A percentile compares a stretch with the other conserved stretches of the same genome.
phyloP scores from a whole-genome alignment of 441 rosid genomes.

The Populus hybrid region DNA sequence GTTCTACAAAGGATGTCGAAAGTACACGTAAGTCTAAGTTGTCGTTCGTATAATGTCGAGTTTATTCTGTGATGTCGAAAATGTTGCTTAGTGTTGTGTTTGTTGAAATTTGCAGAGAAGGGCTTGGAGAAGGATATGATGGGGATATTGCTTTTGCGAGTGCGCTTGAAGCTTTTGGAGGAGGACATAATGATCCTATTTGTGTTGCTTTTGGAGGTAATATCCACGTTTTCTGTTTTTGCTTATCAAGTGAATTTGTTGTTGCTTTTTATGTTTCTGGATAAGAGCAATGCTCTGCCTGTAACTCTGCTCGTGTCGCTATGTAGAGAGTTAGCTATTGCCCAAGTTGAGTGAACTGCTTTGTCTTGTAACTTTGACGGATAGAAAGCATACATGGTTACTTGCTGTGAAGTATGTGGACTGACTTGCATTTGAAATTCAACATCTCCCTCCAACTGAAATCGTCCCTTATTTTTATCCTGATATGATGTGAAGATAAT shows the following conservation, averaged over 20 bases:
- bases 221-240: not conserved
- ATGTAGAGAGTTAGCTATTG: not conserved
- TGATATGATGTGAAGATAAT: not conserved
- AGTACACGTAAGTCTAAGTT: constrained; percentile 70
- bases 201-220: constrained; percentile 98
- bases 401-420: not conserved
- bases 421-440: not conserved
- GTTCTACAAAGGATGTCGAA: constrained; percentile 92
- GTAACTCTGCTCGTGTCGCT: not conserved
- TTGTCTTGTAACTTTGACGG: not conserved
- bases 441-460: not conserved
- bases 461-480: not conserved
- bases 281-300: not conserved
- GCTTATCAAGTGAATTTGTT: not conserved
- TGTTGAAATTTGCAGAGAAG: constrained; percentile 60
- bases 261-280: not conserved
- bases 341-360: not conserved
- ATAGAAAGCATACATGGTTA: not conserved
- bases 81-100: not conserved
- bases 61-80: not conserved
- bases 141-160: constrained; percentile 95
- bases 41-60: not conserved
- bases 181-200: constrained; percentile 97
- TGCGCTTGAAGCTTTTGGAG: constrained; percentile 96
- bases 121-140: constrained; percentile 95